Base-by-base conservation (phyloP, 2,329 filamentous ascomycete genomes). In the Cladosporium sp. region DNA sequence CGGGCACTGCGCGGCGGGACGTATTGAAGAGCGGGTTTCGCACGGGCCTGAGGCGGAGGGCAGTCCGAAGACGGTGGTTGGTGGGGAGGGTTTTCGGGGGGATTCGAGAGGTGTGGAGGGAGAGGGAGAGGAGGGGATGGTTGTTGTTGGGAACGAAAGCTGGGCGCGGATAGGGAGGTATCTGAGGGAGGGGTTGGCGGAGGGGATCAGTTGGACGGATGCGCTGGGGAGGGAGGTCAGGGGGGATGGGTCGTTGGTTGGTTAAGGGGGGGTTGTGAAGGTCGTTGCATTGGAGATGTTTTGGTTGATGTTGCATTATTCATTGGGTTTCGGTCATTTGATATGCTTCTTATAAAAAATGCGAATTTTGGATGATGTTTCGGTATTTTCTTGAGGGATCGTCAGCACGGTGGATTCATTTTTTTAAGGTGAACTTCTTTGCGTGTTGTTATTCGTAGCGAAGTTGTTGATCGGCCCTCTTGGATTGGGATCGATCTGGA, bases 211-310 rank as follows among this genome's bases (percentile, higher is more conserved):
- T 33, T 11, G 35, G 16, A 5, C 1, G 10, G 61, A 63, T 46
- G 35, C 35, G 2, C 1, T 46, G 18, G 61, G 61, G 50, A 63
- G 61, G 50, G 16, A 21, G 16, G 50, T 63, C 8, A 56, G 61
- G 10, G 49, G 61, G 16, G 61, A 63, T 46, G 61, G 61, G 35
- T 46, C 33, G 1, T 55, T 63, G 60, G 58, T 46, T 49, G 18
- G 26, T 26, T 40, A 18, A 2, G 35, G 18, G 16, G 12, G 14
- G 18, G 26, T 7, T n/a, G 31, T 3, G 31, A 11, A 11, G 31
- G 3, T 44, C 3, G 7, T 46, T 46, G 40, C 21, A 21, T n/a
- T 46, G 8, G 2, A 4, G 40, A n/a, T 21, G 8, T 3, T 3
- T 11, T 10, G 21, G 21, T 46, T n/a, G n/a, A 2, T 46, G n/a